Evolutionary conservation across 2,329 filamentous ascomycete genomes (phyloP).

Genomic region (Cladosporium sp.): DNA sequence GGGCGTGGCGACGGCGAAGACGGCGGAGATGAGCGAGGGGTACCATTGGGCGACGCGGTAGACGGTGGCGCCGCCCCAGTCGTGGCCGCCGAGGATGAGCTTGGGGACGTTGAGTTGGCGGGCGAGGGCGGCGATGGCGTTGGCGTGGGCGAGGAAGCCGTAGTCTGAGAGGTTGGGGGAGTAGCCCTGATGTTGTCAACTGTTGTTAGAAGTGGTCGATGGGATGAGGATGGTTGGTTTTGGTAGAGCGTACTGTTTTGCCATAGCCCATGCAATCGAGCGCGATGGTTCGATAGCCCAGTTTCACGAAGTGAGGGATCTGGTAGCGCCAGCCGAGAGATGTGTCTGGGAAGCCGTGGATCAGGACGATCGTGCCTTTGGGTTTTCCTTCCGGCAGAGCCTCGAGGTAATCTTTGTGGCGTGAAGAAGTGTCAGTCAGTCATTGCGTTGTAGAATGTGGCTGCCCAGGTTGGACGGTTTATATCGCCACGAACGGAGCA

Average conservation of each 20-base stretch:
- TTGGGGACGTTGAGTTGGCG: conserved; percentile 54
- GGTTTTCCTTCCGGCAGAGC: conserved; percentile 21
- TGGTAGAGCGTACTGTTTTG: conserved; percentile 56
- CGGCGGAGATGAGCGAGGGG: conserved; percentile 68
- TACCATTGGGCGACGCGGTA: conserved; percentile 75
- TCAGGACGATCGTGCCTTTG: conserved; percentile 56
- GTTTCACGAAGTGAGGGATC: conserved; percentile 70
- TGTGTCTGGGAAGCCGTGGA: conserved; percentile 75
- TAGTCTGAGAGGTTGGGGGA: conserved; percentile 56
- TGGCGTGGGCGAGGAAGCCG: conserved; percentile 68
- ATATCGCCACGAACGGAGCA: neutral
- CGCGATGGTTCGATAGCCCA: conserved; percentile 76
- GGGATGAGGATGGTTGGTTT: neutral
- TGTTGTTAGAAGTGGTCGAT: neutral
- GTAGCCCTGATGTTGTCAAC: conserved; percentile 20
- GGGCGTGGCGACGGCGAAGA: conserved; percentile 82
- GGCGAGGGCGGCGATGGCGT: conserved; percentile 74
- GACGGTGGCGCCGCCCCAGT: conserved; percentile 80
- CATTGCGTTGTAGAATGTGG: no score
- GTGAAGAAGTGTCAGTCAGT: neutral
- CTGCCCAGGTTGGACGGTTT: no score
- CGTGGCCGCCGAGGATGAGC: conserved; percentile 86
- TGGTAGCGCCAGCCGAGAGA: conserved; percentile 87
- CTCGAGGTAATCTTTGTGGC: conserved; percentile 48
- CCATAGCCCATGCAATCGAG: conserved; percentile 89